Conservation (phyloP, 2,329 filamentous ascomycete genomes). For the Penicillium expansum region DNA sequence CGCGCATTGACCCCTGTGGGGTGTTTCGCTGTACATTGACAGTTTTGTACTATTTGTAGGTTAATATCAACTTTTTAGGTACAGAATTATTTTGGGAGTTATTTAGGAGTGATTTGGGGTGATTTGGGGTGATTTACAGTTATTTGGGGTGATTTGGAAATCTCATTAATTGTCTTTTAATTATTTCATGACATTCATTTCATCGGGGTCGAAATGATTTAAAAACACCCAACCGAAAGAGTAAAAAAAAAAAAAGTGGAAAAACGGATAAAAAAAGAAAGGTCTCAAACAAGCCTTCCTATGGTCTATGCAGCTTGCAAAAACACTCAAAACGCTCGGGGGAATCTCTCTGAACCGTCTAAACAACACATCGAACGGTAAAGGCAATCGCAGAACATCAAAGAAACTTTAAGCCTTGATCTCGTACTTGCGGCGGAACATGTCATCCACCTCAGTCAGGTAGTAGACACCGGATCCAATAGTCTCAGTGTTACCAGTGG, state of each 20-base stretch:
- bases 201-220: constrained; percentile 7
- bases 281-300: constrained; percentile 9
- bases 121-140: no score
- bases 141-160: no score
- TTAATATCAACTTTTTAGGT: background rate
- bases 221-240: constrained; percentile 14
- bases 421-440: constrained; percentile 78
- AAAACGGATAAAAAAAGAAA: constrained; percentile 5
- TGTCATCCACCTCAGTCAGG: constrained; percentile 74
- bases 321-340: constrained; percentile 31
- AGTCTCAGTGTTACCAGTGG: constrained; percentile 65
- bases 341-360: constrained; percentile 38
- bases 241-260: constrained; percentile 7
- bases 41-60: background rate
- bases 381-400: constrained; percentile 21
- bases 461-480: constrained; percentile 71
- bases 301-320: constrained; percentile 25
- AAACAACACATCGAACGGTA: constrained; percentile 29
- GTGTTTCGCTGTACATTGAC: background rate
- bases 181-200: constrained; percentile 24
- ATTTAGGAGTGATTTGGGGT: no score
- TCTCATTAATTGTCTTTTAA: constrained; percentile 13
- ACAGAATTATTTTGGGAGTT: no score
- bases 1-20: constrained; percentile 3
- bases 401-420: constrained; percentile 62